phyloP scores from a whole-genome alignment of 2,329 filamentous ascomycete species.

The Rutstroemia sp. region DNA sequence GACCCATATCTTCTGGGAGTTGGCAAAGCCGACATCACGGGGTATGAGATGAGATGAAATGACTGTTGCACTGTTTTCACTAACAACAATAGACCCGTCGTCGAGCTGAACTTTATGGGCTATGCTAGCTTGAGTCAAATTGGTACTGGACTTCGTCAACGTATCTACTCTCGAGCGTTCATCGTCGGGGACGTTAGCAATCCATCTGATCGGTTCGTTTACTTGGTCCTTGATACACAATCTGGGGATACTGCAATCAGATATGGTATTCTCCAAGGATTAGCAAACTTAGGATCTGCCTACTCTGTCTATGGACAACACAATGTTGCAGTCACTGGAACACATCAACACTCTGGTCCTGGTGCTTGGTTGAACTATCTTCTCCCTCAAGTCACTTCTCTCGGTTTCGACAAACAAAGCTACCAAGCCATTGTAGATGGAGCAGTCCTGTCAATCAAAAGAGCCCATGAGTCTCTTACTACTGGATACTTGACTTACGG shows the following conservation, averaged over 20 bases:
- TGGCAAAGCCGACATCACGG: slow-evolving; percentile 66
- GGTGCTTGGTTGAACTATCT: slow-evolving; percentile 92
- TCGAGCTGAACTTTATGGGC: slow-evolving; percentile 84
- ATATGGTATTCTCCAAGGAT: slow-evolving; percentile 73
- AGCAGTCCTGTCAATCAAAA: slow-evolving; percentile 69
- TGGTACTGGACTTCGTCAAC: slow-evolving; percentile 77
- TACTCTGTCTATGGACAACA: slow-evolving; percentile 69
- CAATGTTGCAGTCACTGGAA: slow-evolving; percentile 85
- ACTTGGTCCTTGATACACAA: slow-evolving; percentile 78
- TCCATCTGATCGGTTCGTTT: slow-evolving; percentile 69
- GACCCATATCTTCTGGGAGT: slow-evolving; percentile 54
- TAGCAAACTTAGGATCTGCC: slow-evolving; percentile 59
- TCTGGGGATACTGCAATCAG: slow-evolving; percentile 83
- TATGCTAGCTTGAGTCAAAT: slow-evolving; percentile 78
- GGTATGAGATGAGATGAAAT: slow-evolving; percentile 31
- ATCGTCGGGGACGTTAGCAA: slow-evolving; percentile 65
- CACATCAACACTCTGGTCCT: slow-evolving; percentile 85
- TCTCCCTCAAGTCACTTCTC: slow-evolving; percentile 79
- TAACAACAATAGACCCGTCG: slow-evolving; percentile 51
- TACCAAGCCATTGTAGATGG: slow-evolving; percentile 90
- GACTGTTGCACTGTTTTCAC: not conserved
- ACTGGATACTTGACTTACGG: slow-evolving; percentile 64
- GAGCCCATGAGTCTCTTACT: slow-evolving; percentile 64
- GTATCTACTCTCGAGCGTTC: slow-evolving; percentile 85
- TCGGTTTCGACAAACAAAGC: slow-evolving; percentile 77